Base-by-base conservation (phyloP, 2,329 filamentous ascomycete genomes). In the Metarhizium brunneum region DNA sequence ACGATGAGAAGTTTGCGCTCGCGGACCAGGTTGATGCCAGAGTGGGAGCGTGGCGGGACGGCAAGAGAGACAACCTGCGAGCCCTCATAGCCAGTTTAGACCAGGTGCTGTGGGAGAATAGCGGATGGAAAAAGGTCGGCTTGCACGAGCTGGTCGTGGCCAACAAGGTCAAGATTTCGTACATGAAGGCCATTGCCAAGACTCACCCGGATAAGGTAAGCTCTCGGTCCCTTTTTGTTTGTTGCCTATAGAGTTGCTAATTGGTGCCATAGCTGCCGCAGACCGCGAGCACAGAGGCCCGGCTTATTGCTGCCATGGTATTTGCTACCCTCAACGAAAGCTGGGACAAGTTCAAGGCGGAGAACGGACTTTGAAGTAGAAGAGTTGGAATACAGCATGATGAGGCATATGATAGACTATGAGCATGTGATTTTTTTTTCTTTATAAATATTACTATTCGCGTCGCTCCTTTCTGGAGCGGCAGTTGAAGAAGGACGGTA, bases 111-210 rank as follows among this genome's bases (percentile, higher is more conserved):
- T 99, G 94, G 94, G 85, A 90, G 60, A 86, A 86, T 47, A 90
- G 90, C 59, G 91, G 90, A 4, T 99, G 94, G 94, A 96, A 96
- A 76, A 96, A 95, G 76, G 86, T 97, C 56, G 91, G 90, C 36
- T 84, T 99, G 83, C 87, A 92, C 61, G 94, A 99, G 74, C 72
- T 99, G 63, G 87, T 99, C 53, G 82, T 96, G 80, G 85, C 91
- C 38, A 91, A 89, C 63, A 96, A 92, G 78, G 94, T 97, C 69
- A 99, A 99, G 82, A 87, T 99, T 61, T 79, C 88, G 58, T 99
- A 99, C 69, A 97, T 99, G 94, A 96, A 96, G 81, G 94, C 92
- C 6, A 97, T 99, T 79, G 90, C 87, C 11, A 97, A 96, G 79
- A 94, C 94, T 63, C 94, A 99, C 79, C 94, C 94, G 58, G 94